Evolutionary conservation across 768 basidiomycete genomes (phyloP).

Genomic region (Favolaschia claudopus): DNA sequence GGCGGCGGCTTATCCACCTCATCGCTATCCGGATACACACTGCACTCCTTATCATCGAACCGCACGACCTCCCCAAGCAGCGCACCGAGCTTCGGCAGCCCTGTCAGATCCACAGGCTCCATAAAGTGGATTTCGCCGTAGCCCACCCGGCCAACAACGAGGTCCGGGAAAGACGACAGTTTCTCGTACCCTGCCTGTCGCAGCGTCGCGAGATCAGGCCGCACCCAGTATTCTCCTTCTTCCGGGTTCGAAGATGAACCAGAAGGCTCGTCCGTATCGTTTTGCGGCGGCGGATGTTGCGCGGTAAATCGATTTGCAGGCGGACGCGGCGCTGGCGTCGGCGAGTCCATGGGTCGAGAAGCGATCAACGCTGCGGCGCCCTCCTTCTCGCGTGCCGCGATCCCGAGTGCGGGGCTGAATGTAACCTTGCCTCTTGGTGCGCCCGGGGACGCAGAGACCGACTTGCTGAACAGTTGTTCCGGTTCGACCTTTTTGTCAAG

Average conservation of each 20-base stretch:
- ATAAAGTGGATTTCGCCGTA: slow-evolving; percentile 88
- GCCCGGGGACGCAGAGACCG: slow-evolving; percentile 51
- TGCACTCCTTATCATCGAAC: slow-evolving; percentile 92
- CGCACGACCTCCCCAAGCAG: slow-evolving; percentile 88
- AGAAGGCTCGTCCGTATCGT: slow-evolving; percentile 26
- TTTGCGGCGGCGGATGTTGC: slow-evolving; percentile 34
- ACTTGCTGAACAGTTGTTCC: slow-evolving; percentile 68
- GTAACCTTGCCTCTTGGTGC: slow-evolving; percentile 62
- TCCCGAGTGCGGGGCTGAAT: slow-evolving; percentile 78
- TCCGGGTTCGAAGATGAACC: slow-evolving; percentile 53
- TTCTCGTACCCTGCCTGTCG: slow-evolving; percentile 76
- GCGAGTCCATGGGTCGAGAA: slow-evolving; percentile 41
- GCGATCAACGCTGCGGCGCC: slow-evolving; percentile 36
- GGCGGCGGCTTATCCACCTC: slow-evolving; percentile 85
- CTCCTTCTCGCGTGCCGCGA: slow-evolving; percentile 80
- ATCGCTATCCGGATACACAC: slow-evolving; percentile 90
- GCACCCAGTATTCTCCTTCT: slow-evolving; percentile 93
- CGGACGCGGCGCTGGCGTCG: slow-evolving; percentile 43
- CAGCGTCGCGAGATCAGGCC: slow-evolving; percentile 78
- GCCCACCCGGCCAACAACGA: slow-evolving; percentile 90
- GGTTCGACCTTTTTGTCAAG: slow-evolving; percentile 86
- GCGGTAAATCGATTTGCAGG: slow-evolving; percentile 46
- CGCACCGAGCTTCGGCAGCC: slow-evolving; percentile 77
- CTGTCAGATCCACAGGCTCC: slow-evolving; percentile 87
- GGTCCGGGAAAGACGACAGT: slow-evolving; percentile 73